These are phyloP conservation scores for Plasmodium sp. DNA, from an alignment of 169 alveolate genomes.

Conservation along the genomic window DNA sequence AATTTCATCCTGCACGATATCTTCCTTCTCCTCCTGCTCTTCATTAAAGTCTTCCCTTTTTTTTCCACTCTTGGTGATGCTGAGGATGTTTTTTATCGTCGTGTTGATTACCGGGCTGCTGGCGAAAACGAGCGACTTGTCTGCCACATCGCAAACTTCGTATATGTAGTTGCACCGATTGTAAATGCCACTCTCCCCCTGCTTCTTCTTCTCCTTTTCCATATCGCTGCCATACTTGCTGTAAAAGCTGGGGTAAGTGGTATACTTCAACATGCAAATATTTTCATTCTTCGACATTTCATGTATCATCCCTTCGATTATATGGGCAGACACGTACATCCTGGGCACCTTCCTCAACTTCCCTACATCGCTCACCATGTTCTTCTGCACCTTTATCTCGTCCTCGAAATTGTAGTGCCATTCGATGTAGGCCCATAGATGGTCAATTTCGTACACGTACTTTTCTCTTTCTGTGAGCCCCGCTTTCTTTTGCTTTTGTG, in stretches of 20 bases:
- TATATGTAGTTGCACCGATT: constrained; percentile 60
- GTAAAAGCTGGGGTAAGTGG: constrained; percentile 48
- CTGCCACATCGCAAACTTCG: constrained; percentile 74
- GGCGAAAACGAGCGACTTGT: constrained; percentile 60
- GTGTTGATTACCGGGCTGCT: constrained; percentile 70
- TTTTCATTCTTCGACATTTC: constrained; percentile 67
- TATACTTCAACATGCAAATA: constrained; percentile 64
- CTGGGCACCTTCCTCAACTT: constrained; percentile 46
- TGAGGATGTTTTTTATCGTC: constrained; percentile 56
- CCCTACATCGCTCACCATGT: constrained; percentile 26
- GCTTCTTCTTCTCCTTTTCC: not conserved
- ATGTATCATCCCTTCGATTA: constrained; percentile 66
- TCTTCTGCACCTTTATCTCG: constrained; percentile 62
- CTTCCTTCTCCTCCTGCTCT: constrained; percentile 36
- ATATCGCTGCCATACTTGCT: constrained; percentile 33
- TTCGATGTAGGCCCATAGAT: constrained; percentile 72
- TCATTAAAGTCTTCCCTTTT: constrained; percentile 73
- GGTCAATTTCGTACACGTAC: constrained; percentile 66
- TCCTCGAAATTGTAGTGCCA: constrained; percentile 73
- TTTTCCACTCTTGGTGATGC: constrained; percentile 73
- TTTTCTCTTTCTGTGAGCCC: constrained; percentile 14
- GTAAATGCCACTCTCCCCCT: constrained; percentile 27
- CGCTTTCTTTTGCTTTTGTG: constrained; percentile 16
- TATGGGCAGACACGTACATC: constrained; percentile 68
- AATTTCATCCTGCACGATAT: constrained; percentile 57